These are phyloP conservation scores for Immersiella caudata DNA, from an alignment of 495 filamentous ascomycete species.

Conservation along the genomic window DNA sequence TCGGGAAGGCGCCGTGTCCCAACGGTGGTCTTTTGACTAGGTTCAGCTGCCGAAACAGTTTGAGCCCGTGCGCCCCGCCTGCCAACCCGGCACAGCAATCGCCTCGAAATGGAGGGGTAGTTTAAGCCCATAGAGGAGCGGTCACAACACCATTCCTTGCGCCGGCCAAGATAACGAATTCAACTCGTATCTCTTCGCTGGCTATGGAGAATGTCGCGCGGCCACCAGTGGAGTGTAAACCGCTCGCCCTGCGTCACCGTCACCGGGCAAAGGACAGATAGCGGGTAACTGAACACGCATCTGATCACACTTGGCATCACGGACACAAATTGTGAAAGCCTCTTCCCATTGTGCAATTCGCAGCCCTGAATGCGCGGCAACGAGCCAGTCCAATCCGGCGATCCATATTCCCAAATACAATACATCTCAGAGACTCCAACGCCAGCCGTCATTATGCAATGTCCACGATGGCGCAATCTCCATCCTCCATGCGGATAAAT, in stretches of 20 bases:
- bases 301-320: background rate
- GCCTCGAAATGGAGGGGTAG: background rate
- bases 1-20: background rate
- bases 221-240: no score
- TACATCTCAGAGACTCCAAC: slow-evolving; percentile 40
- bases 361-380: background rate
- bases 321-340: background rate
- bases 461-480: slow-evolving; percentile 13
- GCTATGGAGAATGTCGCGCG: background rate
- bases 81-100: background rate
- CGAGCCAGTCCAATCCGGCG: background rate
- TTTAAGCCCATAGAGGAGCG: background rate
- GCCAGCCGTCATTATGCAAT: slow-evolving; percentile 38
- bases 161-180: background rate
- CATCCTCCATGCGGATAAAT: slow-evolving; percentile 11
- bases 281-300: background rate
- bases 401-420: slow-evolving; percentile 34
- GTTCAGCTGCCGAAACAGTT: background rate
- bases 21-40: background rate
- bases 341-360: background rate
- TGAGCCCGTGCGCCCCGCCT: background rate
- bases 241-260: no score
- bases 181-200: background rate
- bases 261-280: no score
- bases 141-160: background rate